phyloP scores from a whole-genome alignment of 2,329 filamentous ascomycete genomes.

The Cadophora sp. region DNA sequence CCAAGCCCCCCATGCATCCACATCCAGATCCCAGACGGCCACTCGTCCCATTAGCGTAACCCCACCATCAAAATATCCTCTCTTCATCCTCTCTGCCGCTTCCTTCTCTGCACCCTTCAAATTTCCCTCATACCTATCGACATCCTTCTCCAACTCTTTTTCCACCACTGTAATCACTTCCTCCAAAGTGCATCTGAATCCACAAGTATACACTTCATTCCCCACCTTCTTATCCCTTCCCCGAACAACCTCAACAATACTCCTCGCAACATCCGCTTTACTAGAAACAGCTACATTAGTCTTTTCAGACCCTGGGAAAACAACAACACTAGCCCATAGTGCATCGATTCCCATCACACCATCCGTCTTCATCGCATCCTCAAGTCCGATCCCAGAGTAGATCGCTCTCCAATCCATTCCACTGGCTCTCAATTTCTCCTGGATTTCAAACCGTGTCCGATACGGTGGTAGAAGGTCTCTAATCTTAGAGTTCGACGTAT shows the following conservation, averaged over 20 bases:
- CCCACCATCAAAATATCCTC: constrained; percentile 31
- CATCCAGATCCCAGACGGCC: constrained; percentile 30
- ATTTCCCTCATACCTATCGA: constrained; percentile 31
- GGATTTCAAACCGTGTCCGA: constrained; percentile 24
- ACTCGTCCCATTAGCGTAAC: constrained; percentile 31
- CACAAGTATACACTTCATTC: constrained; percentile 18
- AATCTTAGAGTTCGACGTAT: constrained; percentile 24
- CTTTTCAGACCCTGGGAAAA: constrained; percentile 18
- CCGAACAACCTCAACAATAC: constrained; percentile 5
- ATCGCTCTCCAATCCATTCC: constrained; percentile 26
- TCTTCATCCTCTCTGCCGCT: constrained; percentile 31
- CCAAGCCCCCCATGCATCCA: constrained; percentile 27
- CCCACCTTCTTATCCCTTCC: neutral
- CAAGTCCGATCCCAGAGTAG: constrained; percentile 27
- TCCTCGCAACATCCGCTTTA: constrained; percentile 21
- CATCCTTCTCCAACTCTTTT: constrained; percentile 19
- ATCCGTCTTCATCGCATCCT: constrained; percentile 30
- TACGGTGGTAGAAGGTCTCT: constrained; percentile 27
- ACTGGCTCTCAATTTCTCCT: constrained; percentile 21
- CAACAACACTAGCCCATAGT: constrained; percentile 24
- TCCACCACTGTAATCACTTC: constrained; percentile 26
- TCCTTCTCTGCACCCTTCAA: constrained; percentile 29
- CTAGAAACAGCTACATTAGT: constrained; percentile 22
- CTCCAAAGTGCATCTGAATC: constrained; percentile 21
- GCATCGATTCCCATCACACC: constrained; percentile 30